Conservation (phyloP, 805 yeast genomes). For the Cyberlindnera meyerae region DNA sequence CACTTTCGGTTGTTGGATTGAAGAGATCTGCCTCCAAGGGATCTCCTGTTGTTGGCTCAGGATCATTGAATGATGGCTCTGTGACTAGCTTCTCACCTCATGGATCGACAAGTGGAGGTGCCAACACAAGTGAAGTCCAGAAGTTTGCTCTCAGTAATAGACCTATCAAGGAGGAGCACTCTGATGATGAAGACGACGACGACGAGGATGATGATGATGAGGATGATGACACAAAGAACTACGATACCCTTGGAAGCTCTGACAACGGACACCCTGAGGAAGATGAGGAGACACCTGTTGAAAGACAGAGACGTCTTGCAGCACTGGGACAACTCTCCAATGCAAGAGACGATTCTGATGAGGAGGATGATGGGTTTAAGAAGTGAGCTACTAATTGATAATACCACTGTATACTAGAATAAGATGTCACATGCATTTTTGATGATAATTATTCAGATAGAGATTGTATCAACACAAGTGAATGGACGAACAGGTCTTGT, state of each 20-base stretch:
- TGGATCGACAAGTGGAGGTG: not conserved
- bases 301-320: constrained; percentile 20
- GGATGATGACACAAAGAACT: constrained; percentile 20
- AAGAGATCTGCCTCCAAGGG: constrained; percentile 21
- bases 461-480: not conserved
- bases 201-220: constrained; percentile 17
- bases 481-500: constrained; percentile 46
- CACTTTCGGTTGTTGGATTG: constrained; percentile 53
- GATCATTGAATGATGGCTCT: no score
- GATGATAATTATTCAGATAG: no score
- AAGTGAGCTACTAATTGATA: no score
- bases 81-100: not conserved
- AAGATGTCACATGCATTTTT: no score
- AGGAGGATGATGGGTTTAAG: no score
- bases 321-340: constrained; percentile 19
- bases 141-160: not conserved
- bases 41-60: no score
- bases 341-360: constrained; percentile 26
- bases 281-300: constrained; percentile 18
- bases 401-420: no score
- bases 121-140: no score
- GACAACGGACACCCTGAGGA: constrained; percentile 12
- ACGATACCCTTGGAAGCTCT: constrained; percentile 12
- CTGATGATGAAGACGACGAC: constrained; percentile 3
- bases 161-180: constrained; percentile 2